Evolutionary conservation across 176 grass and related monocot genomes (phyloP), one percentile per base, ranked within the genome.

Genomic region (Calamus simplicifolius): DNA sequence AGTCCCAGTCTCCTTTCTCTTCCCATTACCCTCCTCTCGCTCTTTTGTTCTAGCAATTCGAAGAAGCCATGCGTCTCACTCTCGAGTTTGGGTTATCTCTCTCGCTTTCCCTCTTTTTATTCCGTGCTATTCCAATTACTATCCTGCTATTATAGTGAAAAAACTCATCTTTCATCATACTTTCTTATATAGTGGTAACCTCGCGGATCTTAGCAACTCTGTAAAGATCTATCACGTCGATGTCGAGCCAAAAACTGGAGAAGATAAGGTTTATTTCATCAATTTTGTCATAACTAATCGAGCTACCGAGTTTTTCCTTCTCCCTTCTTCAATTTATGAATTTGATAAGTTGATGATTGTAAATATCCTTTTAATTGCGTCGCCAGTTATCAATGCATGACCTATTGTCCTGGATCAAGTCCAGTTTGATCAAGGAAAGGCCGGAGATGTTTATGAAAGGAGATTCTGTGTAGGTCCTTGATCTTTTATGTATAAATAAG

Each of bases 371-470:
- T 6, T 7, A 19, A 56, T 52, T 54, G 27, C 16, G 21, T 52
- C 48, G 58, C 23, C 27, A 90, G 86, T 61, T 85, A 29, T 64
- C 52, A 0, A 82, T 91, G 84, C 63, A 56, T 16, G 78, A 63
- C 5, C 31, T 97, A 61, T 77, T 97, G 12, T 54, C 77, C 27
- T 97, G 87, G 87, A 78, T 85, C n/a, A 85, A 85, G 80, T 68
- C 72, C 53, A 97, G 80, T 64, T 70, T 97, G 75, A 91, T 97
- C 78, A 97, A 97, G 72, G 92, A 97, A 69, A 74, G 84, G 13
- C 87, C 81, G 2, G 92, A n/a, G n/a, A n/a, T n/a, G n/a, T n/a
- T n/a, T n/a, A n/a, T n/a, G n/a, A n/a, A n/a, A n/a, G n/a, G n/a
- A n/a, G n/a, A n/a, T n/a, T n/a, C n/a, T n/a, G n/a, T n/a, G n/a